Base-by-base conservation (phyloP, 2,329 filamentous ascomycete species). In the Sclerotinia nivalis region DNA sequence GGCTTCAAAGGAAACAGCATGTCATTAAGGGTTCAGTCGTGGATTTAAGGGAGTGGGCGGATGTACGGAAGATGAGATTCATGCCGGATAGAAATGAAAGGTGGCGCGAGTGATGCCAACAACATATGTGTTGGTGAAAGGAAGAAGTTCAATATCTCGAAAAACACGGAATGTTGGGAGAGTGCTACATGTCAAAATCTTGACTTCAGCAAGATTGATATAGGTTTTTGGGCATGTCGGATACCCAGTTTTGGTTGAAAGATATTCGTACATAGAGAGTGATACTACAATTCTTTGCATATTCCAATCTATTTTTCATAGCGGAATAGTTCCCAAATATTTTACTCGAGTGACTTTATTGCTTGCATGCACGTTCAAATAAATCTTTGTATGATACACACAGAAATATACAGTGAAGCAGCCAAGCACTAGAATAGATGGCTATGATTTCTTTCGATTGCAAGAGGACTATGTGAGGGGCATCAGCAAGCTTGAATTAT, bases 1-100 rank as follows among this genome's bases (percentile, higher is more conserved):
- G 67, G 87, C 90, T 10, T 90, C 90, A 40, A 97, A 97, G 84
- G 90, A 93, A 72, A 93, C 93, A 73, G 94, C 95, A 56, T 99
- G 96, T 80, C 95, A 99, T 82, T 98, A 49, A 72, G 47, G 12
- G 9, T 34, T 31, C 9, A n/a, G n/a, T 15, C 18, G 31, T 50
- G 55, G 66, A 68, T n/a, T 52, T 43, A 31, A 25, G 18, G 7
- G 20, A n/a, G 22, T 7, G 72, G 81, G 72, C 31, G 77, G 75
- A 15, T 83, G 81, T 72, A 82, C 82, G 22, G 80, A 84, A 10
- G 91, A 93, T 76, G 91, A 80, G 90, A 69, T 93, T 91, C 76
- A 84, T 84, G 75, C 86, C 89, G 2, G 91, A 93, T 75, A 83
- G 84, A 12, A 85, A 85, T 66, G 15, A 82, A 8, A 83, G 85